Evolutionary conservation across 768 basidiomycete genomes (phyloP).

Genomic region (Lactarius pseudohatsudake): DNA sequence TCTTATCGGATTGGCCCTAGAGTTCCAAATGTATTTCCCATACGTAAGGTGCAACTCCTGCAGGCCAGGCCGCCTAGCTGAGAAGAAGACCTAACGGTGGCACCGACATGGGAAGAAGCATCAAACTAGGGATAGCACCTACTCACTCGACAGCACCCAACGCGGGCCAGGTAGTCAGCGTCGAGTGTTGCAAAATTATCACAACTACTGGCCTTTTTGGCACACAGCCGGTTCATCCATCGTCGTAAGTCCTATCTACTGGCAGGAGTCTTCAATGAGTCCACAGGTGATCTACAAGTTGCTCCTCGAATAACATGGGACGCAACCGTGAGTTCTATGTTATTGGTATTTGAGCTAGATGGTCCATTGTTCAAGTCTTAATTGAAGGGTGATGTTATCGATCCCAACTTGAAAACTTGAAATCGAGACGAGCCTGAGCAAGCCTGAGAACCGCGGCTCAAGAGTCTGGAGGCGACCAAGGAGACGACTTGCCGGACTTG

Average conservation of each 20-base stretch:
- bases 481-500: neutral
- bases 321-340: neutral
- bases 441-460: neutral
- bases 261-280: neutral
- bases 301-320: neutral
- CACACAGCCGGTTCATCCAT: neutral
- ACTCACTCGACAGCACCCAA: neutral
- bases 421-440: neutral
- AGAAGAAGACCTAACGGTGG: neutral
- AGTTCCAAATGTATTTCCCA: neutral
- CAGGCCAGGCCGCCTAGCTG: neutral
- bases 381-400: neutral
- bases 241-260: neutral
- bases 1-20: neutral
- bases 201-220: neutral
- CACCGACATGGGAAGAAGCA: neutral
- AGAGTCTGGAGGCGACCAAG: neutral
- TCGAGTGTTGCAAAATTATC: neutral
- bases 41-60: neutral
- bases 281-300: neutral
- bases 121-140: neutral
- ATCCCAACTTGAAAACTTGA: neutral
- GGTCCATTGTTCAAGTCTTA: neutral
- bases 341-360: neutral
- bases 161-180: neutral